A percentile compares a stretch with the other conserved stretches of the same genome.
These are phyloP conservation scores for Fusarium ambrosium DNA, from an alignment of 2,329 filamentous ascomycete genomes.

Conservation along the genomic window DNA sequence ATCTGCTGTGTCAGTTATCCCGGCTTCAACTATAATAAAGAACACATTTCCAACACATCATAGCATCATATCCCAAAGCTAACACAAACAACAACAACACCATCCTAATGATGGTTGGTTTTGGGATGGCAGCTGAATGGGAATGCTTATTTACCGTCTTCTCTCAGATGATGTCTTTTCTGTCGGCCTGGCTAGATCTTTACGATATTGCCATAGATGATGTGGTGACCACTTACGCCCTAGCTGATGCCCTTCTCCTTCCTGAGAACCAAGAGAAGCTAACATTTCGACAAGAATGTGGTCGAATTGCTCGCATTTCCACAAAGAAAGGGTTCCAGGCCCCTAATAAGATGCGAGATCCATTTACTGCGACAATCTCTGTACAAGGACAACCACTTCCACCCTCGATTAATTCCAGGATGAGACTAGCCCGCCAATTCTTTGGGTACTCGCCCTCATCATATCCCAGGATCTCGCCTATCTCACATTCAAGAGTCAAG, in stretches of 20 bases:
- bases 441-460: neutral
- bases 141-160: constrained; percentile 14
- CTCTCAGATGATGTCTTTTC: constrained; percentile 10
- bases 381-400: constrained; percentile 6
- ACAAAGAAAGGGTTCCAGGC: neutral
- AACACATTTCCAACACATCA: too few species aligned
- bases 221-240: constrained; percentile 18
- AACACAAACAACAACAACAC: neutral
- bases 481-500: constrained; percentile 17
- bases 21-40: too few species aligned
- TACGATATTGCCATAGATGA: constrained; percentile 28
- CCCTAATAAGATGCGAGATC: neutral
- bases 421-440: constrained; percentile 20
- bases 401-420: constrained; percentile 1
- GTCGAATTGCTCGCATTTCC: neutral
- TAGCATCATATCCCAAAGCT: too few species aligned
- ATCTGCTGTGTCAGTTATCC: too few species aligned
- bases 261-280: constrained; percentile 12
- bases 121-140: constrained; percentile 32
- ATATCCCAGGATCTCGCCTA: constrained; percentile 3
- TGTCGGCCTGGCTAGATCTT: constrained; percentile 32
- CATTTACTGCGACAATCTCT: constrained; percentile 13
- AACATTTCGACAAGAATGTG: constrained; percentile 17
- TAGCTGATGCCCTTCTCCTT: constrained; percentile 14
- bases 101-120: constrained; percentile 8